Conservation (phyloP, 345 rosid species). For the Melaleuca alternifolia region DNA sequence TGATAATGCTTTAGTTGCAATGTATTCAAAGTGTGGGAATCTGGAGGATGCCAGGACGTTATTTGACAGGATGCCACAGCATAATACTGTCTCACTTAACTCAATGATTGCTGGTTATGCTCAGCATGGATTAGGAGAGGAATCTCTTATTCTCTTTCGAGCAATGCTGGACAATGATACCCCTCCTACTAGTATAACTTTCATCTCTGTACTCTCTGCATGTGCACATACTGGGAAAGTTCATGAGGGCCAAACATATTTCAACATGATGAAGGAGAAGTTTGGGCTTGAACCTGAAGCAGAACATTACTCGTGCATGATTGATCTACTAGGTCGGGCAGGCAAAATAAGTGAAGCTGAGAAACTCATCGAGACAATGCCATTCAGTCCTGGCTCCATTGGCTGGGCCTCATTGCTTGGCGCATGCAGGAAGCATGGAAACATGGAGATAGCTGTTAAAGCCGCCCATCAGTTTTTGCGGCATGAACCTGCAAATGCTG, state of each 20-base stretch:
- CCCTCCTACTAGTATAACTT: constrained; percentile 64
- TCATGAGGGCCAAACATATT: constrained; percentile 46
- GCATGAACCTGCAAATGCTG: constrained; percentile 66
- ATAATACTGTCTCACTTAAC: constrained; percentile 55
- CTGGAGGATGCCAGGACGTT: constrained; percentile 50
- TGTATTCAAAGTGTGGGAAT: constrained; percentile 75
- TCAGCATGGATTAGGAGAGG: constrained; percentile 55
- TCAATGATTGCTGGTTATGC: constrained; percentile 82
- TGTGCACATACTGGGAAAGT: constrained; percentile 82
- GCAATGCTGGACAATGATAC: constrained; percentile 46
- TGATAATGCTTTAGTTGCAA: constrained; percentile 55
- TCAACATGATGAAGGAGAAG: constrained; percentile 53
- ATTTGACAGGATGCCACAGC: constrained; percentile 65
- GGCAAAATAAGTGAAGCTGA: constrained; percentile 75
- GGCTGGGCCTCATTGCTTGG: constrained; percentile 83
- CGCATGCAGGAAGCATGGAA: constrained; percentile 69
- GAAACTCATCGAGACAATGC: constrained; percentile 65
- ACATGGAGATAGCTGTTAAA: constrained; percentile 53
- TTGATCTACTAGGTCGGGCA: constrained; percentile 75
- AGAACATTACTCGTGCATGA: constrained; percentile 89
- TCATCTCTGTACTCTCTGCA: constrained; percentile 74
- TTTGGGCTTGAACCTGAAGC: constrained; percentile 71
- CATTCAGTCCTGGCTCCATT: constrained; percentile 45
- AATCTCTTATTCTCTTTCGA: constrained; percentile 47
- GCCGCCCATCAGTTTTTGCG: constrained; percentile 54